Conservation (phyloP, 345 rosid species). For the Viola odorata region DNA sequence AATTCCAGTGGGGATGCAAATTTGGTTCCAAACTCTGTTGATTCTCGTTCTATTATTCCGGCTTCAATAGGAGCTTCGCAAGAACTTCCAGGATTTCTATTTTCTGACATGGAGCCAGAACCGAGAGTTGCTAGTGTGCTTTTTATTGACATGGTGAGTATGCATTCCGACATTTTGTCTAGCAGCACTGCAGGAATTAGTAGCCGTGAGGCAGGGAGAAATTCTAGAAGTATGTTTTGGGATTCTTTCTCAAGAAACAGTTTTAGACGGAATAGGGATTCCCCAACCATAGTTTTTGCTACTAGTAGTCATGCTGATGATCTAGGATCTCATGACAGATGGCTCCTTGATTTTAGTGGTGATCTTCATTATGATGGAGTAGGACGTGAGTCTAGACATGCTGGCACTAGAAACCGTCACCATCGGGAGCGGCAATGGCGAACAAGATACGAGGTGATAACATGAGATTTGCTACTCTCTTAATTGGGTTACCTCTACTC, state of each 20-base stretch:
- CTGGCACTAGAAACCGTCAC: slow-evolving; percentile 4
- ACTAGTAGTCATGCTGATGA: slow-evolving; percentile 22
- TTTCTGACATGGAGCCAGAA: slow-evolving; percentile 5
- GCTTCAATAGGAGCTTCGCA: slow-evolving; percentile 4
- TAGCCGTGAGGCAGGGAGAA: slow-evolving; percentile 16
- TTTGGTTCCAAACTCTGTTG: neutral
- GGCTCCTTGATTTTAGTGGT: slow-evolving; percentile 24
- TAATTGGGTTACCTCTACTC: neutral
- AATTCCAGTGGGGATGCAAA: neutral
- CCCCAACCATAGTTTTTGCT: slow-evolving; percentile 11
- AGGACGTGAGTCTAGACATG: slow-evolving; percentile 11
- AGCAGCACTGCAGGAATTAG: slow-evolving; percentile 15
- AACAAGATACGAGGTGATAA: slow-evolving; percentile 21
- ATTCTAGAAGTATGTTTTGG: slow-evolving; percentile 19
- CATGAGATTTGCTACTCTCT: neutral
- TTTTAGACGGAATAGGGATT: slow-evolving; percentile 9
- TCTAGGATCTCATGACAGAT: slow-evolving; percentile 21
- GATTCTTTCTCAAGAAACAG: slow-evolving; percentile 22
- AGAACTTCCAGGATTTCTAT: slow-evolving; percentile 4
- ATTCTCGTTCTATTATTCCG: slow-evolving; percentile 3
- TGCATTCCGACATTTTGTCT: slow-evolving; percentile 13
- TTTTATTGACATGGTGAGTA: slow-evolving; percentile 20
- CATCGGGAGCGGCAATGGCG: slow-evolving; percentile 10
- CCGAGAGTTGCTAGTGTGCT: slow-evolving; percentile 13
- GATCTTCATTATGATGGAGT: slow-evolving; percentile 22